These are phyloP conservation scores for Phytophthora hibernalis DNA, from an alignment of 352 stramenopile genomes.

Conservation along the genomic window DNA sequence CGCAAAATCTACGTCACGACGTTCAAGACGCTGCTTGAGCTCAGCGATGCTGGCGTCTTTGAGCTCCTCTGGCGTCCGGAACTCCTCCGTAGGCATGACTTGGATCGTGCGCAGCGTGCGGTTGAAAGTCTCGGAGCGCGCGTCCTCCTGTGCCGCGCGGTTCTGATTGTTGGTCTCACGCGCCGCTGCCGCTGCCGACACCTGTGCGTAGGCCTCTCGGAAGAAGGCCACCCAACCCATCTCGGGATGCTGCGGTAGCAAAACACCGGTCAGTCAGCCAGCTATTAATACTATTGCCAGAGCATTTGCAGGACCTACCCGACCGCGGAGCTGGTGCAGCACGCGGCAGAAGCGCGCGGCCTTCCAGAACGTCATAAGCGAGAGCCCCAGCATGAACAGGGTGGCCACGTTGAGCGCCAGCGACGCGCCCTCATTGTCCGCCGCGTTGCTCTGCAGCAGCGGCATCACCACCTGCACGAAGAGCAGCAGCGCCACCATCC, in stretches of 20 bases:
- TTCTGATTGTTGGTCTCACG: constrained; percentile 46
- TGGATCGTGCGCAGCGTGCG: constrained; percentile 81
- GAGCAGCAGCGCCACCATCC: constrained; percentile 80
- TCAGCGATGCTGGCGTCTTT: constrained; percentile 61
- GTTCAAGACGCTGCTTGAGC: constrained; percentile 77
- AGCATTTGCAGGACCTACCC: constrained; percentile 19
- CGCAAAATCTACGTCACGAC: constrained; percentile 65
- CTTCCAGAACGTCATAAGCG: constrained; percentile 61
- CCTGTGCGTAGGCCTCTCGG: constrained; percentile 58
- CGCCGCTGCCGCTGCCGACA: constrained; percentile 44
- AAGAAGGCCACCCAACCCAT: constrained; percentile 67
- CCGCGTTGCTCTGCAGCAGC: constrained; percentile 74
- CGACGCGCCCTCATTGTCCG: constrained; percentile 56
- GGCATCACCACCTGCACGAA: constrained; percentile 83
- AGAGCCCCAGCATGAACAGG: constrained; percentile 65
- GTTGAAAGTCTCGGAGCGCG: constrained; percentile 70
- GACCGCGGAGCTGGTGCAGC: constrained; percentile 52
- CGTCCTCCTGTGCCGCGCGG: constrained; percentile 39
- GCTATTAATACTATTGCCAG: background rate
- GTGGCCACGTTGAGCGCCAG: constrained; percentile 62
- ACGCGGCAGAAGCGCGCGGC: constrained; percentile 64
- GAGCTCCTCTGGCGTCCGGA: constrained; percentile 66
- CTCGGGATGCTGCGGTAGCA: constrained; percentile 46
- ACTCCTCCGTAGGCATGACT: constrained; percentile 85
- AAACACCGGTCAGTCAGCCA: constrained; percentile 1